Evolutionary conservation across 2,329 filamentous ascomycete genomes (phyloP), one percentile per base, ranked within the genome.

Genomic region (Diaporthe australafricana): DNA sequence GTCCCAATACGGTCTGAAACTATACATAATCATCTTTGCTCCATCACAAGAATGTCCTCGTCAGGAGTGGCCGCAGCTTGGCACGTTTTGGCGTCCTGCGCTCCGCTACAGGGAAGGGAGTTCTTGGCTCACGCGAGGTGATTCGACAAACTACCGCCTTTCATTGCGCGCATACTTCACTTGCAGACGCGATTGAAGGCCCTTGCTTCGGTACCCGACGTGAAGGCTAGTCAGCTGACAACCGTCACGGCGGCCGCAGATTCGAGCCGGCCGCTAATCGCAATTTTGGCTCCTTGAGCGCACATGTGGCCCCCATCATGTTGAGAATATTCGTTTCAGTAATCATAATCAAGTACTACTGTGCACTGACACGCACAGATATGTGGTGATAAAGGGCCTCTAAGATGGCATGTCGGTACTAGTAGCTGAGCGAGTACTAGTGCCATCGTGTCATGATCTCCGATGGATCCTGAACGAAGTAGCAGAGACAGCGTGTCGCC

Each of bases 71-170:
- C 30, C 17, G 32, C 30, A 12, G 35, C 20, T 56, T 56, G 65
- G 50, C 65, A 45, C 30, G 30, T 5, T n/a, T 35, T 45, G 50
- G 45, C 60, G 42, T 40, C 57, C 20, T 48, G n/a, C 32, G 14
- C 27, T 11, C 42, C 27, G 27, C 60, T 38, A 2, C 30, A 8
- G 30, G 48, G 20, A 48, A 42, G 47, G 60, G 45, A n/a, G n/a
- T n/a, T 14, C 45, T 65, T 65, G 60, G 60, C 60, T 50, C 11
- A 9, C 45, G 50, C 20, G 35, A 38, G 22, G 5, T 27, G 60
- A 65, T 50, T 65, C 32, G 60, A 65, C 60, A 27, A 12, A 38
- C 30, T 65, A 45, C 42, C 60, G 60, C 60, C 60, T 38, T 17
- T 38, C n/a, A 27, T 65, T 65, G 45, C 30, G 60, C 38, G 30